These are phyloP conservation scores for Tylopilus cervinicoccineus DNA, from an alignment of 768 basidiomycete genomes.

Conservation along the genomic window DNA sequence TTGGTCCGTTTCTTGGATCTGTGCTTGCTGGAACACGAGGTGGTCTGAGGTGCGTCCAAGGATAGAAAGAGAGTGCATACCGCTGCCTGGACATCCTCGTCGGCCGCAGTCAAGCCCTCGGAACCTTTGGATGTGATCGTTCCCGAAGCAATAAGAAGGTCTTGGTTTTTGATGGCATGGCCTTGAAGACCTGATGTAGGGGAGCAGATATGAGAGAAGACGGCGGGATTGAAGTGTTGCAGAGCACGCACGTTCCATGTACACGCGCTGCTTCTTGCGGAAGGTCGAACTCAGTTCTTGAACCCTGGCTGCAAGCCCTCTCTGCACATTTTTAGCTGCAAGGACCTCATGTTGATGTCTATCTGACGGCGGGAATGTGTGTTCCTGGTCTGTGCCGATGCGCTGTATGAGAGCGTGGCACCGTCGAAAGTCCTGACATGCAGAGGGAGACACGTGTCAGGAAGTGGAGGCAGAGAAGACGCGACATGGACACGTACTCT, in stretches of 20 bases:
- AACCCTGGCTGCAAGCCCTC: constrained; percentile 91
- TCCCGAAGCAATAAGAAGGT: constrained; percentile 87
- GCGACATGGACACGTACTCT: constrained; percentile 46
- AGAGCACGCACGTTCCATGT: constrained; percentile 86
- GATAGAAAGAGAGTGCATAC: constrained; percentile 44
- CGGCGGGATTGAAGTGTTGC: constrained; percentile 1
- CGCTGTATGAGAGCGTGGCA: constrained; percentile 58
- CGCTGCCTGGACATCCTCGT: constrained; percentile 87
- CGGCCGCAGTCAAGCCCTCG: constrained; percentile 78
- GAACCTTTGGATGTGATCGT: constrained; percentile 77
- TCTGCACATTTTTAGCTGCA: constrained; percentile 91
- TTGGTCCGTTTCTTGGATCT: constrained; percentile 36
- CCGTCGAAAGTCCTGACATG: constrained; percentile 34
- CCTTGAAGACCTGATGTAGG: constrained; percentile 77
- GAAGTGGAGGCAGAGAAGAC: background rate
- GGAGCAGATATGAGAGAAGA: constrained; percentile 15
- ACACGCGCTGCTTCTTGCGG: constrained; percentile 96
- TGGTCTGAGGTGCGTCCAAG: constrained; percentile 10
- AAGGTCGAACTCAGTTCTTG: constrained; percentile 91
- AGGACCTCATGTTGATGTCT: constrained; percentile 48
- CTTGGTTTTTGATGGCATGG: constrained; percentile 96
- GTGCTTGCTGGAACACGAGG: constrained; percentile 27
- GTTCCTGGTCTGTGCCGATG: constrained; percentile 55
- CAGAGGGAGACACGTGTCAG: constrained; percentile 11
- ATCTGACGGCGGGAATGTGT: constrained; percentile 59